Evolutionary conservation across 495 filamentous ascomycete species (phyloP).

Genomic region (Cercophora scortea): DNA sequence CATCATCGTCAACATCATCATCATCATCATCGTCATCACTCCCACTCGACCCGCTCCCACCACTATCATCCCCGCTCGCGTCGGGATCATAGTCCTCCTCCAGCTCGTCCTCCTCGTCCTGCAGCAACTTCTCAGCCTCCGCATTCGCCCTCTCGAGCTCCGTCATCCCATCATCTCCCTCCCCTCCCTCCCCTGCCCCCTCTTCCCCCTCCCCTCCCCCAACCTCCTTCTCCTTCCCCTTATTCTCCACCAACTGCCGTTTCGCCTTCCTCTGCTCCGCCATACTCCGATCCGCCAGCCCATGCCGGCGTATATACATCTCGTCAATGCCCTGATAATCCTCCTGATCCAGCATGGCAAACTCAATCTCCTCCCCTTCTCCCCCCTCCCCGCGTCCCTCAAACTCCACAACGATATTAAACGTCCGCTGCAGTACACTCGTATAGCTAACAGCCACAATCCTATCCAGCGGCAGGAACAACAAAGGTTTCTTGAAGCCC

Average conservation of each 20-base stretch:
- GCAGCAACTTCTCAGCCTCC: conserved; percentile 40
- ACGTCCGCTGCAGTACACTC: conserved; percentile 82
- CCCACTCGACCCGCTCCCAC: conserved; percentile 52
- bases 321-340: conserved; percentile 76
- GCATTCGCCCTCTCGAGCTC: conserved; percentile 45
- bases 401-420: conserved; percentile 78
- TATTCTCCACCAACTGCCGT: conserved; percentile 40
- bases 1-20: conserved; percentile 13
- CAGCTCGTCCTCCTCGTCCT: conserved; percentile 72
- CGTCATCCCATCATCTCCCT: conserved; percentile 61
- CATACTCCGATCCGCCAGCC: conserved; percentile 85
- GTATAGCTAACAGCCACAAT: conserved; percentile 84
- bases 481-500: conserved; percentile 90
- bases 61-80: conserved; percentile 66
- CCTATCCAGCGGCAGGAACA: conserved; percentile 73
- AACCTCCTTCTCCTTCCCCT: conserved; percentile 18
- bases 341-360: conserved; percentile 80
- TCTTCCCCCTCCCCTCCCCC: conserved; percentile 50
- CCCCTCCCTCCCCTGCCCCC: conserved; percentile 40
- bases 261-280: conserved; percentile 83
- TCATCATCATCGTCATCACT: conserved; percentile 24
- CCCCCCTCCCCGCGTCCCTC: conserved; percentile 24
- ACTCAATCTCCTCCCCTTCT: conserved; percentile 64
- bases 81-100: conserved; percentile 81
- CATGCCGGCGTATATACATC: conserved; percentile 67